Conservation (phyloP, 768 basidiomycete genomes). For the Collybia nuda region DNA sequence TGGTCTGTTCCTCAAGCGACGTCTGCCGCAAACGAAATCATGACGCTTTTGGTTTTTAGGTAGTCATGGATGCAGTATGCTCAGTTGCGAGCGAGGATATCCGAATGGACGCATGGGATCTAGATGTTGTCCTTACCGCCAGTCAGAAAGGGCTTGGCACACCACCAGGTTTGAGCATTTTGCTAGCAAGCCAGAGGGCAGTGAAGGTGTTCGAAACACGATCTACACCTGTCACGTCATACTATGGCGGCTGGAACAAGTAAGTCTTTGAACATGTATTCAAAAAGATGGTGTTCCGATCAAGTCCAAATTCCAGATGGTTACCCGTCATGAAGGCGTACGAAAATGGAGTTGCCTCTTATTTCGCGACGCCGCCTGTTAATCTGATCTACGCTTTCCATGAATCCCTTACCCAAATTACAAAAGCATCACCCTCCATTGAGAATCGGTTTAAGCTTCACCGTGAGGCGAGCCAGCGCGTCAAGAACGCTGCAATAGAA, state of each 20-base stretch:
- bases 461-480: slow-evolving; percentile 58
- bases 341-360: slow-evolving; percentile 75
- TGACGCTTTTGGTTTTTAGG: slow-evolving; percentile 32
- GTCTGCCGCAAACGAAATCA: not conserved
- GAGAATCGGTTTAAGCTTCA: slow-evolving; percentile 80
- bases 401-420: slow-evolving; percentile 76
- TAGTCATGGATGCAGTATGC: slow-evolving; percentile 92
- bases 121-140: slow-evolving; percentile 86
- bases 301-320: slow-evolving; percentile 51
- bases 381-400: slow-evolving; percentile 93
- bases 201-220: slow-evolving; percentile 68
- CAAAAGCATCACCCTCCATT: slow-evolving; percentile 58
- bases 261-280: slow-evolving; percentile 21
- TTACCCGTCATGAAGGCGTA: slow-evolving; percentile 94
- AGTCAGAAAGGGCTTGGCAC: slow-evolving; percentile 92
- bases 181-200: slow-evolving; percentile 79
- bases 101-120: slow-evolving; percentile 87
- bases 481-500: slow-evolving; percentile 65
- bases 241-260: slow-evolving; percentile 92
- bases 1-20: slow-evolving; percentile 43
- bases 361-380: slow-evolving; percentile 95
- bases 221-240: slow-evolving; percentile 65
- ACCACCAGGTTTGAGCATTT: slow-evolving; percentile 89
- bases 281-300: not conserved
- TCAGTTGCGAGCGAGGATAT: slow-evolving; percentile 96